Conservation (phyloP, 768 basidiomycete genomes). For the Exidia glandulosa region DNA sequence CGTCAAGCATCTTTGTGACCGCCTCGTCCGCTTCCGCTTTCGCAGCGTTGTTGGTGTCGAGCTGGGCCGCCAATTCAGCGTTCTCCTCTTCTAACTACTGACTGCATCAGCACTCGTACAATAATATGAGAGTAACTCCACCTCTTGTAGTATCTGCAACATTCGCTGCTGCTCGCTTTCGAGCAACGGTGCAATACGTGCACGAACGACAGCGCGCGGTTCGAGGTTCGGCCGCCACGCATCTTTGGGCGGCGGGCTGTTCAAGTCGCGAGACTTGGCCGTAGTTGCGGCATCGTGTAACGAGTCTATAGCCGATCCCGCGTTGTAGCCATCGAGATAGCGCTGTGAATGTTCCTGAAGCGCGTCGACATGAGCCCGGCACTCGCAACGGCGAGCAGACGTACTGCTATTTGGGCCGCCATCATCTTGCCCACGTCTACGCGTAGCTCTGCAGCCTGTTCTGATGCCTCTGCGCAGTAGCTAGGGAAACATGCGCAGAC, state of each 20-base stretch:
- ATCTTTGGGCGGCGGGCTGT: conserved; percentile 23
- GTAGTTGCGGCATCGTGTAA: conserved; percentile 61
- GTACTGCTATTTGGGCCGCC: not conserved
- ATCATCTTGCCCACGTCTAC: not conserved
- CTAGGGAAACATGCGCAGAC: not conserved
- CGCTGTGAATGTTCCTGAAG: conserved; percentile 53
- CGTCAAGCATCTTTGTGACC: not conserved
- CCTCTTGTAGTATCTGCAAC: conserved; percentile 26
- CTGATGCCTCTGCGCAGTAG: not conserved
- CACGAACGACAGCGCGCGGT: conserved; percentile 50
- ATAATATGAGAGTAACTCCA: conserved; percentile 7
- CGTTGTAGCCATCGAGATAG: conserved; percentile 55
- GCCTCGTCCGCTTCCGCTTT: not conserved
- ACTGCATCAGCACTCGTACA: not conserved
- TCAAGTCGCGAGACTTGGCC: conserved; percentile 41
- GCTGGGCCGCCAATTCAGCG: not conserved
- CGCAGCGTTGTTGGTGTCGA: not conserved
- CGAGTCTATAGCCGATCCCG: conserved; percentile 58
- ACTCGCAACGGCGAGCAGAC: too few relatives aligned
- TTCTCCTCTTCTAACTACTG: not conserved
- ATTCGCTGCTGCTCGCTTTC: conserved; percentile 30
- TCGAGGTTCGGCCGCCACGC: conserved; percentile 55
- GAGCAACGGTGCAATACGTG: conserved; percentile 52
- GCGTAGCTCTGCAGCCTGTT: not conserved
- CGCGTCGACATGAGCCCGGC: not conserved